These are phyloP conservation scores for Ephemerocybe angulata DNA, from an alignment of 768 basidiomycete species.

Conservation along the genomic window DNA sequence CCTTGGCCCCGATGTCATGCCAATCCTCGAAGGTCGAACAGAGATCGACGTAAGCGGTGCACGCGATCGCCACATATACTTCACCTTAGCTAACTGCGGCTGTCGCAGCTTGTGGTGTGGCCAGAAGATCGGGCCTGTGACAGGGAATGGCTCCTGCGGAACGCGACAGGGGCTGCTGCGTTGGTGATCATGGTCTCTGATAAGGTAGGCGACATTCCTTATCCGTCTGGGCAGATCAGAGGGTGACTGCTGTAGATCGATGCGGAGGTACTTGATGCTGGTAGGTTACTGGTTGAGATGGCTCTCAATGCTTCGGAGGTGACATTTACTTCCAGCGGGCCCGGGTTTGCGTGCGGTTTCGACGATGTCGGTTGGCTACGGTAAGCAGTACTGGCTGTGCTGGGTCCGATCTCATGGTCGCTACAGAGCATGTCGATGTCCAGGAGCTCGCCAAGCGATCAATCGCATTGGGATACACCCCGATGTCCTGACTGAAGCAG, in stretches of 20 bases:
- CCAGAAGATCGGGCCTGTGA: constrained; percentile 52
- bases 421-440: constrained; percentile 76
- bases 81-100: background rate
- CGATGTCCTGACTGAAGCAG: constrained; percentile 89
- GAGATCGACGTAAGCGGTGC: constrained; percentile 51
- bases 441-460: constrained; percentile 52
- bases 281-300: constrained; percentile 20
- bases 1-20: constrained; percentile 64
- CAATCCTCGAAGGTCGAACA: constrained; percentile 42
- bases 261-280: constrained; percentile 63
- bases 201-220: constrained; percentile 41
- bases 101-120: constrained; percentile 39
- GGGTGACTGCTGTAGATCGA: constrained; percentile 49
- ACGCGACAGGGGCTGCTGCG: constrained; percentile 63
- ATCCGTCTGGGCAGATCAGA: background rate
- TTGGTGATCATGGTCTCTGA: constrained; percentile 66
- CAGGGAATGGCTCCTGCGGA: constrained; percentile 69
- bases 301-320: background rate
- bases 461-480: constrained; percentile 84
- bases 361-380: constrained; percentile 90
- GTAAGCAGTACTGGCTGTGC: too few species aligned
- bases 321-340: constrained; percentile 50
- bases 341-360: constrained; percentile 76
- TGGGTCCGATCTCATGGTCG: background rate
- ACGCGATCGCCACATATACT: background rate